Conservation (phyloP, 768 basidiomycete genomes). For the Lactifluus hygrophoroides region DNA sequence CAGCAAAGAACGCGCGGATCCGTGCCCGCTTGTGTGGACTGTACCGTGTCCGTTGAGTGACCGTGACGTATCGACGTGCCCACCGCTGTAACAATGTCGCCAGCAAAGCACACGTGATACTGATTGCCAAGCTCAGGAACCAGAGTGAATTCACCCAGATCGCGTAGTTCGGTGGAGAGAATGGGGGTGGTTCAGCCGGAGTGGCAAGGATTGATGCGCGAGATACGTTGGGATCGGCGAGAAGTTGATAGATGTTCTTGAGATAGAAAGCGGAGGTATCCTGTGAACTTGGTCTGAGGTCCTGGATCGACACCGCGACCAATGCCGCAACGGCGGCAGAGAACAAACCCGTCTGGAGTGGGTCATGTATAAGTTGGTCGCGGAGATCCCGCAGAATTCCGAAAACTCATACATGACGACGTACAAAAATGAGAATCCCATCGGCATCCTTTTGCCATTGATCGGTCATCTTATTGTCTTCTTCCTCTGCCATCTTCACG, state of each 20-base stretch:
- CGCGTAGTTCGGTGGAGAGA: neutral
- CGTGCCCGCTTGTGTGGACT: neutral
- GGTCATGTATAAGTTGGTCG: no score
- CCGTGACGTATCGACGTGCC: neutral
- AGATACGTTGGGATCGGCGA: neutral
- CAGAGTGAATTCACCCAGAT: conserved; percentile 1
- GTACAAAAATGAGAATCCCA: neutral
- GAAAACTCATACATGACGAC: neutral
- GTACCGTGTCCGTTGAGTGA: neutral
- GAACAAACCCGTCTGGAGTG: neutral
- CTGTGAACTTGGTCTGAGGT: neutral
- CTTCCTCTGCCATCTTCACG: conserved; percentile 16
- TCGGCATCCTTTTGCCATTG: neutral
- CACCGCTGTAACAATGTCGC: neutral
- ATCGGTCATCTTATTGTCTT: neutral
- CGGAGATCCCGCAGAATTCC: no score
- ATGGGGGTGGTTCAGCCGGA: neutral
- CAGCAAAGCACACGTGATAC: neutral
- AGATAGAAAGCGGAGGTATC: neutral
- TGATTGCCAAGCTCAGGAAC: neutral
- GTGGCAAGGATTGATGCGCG: neutral
- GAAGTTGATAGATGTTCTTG: neutral
- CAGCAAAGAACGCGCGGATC: neutral
- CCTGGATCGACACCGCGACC: neutral
- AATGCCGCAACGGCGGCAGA: neutral